Evolutionary conservation across 2,329 filamentous ascomycete species (phyloP).

Genomic region (Aspergillus eucalypticola): DNA sequence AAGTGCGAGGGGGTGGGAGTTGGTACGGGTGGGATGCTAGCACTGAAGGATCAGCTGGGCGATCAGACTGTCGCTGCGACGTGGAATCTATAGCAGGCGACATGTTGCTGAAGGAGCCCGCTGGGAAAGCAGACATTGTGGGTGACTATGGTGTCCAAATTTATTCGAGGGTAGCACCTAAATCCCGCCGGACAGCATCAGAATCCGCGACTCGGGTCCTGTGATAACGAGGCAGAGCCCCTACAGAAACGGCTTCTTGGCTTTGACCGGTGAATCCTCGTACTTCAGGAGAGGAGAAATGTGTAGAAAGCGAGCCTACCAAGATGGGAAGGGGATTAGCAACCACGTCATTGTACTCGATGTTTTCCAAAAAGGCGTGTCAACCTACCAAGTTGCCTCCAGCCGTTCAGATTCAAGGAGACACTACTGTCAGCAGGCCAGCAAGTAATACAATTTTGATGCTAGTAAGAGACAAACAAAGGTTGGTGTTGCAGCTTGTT

Average conservation of each 20-base stretch:
- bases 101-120: slow-evolving; percentile 44
- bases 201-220: background rate
- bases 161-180: background rate
- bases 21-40: slow-evolving; percentile 38
- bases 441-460: background rate
- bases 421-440: background rate
- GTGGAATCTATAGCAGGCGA: slow-evolving; percentile 33
- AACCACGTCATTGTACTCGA: background rate
- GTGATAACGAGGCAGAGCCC: background rate
- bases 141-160: background rate
- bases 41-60: slow-evolving; percentile 35
- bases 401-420: background rate
- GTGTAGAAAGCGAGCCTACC: background rate
- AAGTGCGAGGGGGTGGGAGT: slow-evolving; percentile 42
- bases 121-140: slow-evolving; percentile 40
- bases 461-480: background rate
- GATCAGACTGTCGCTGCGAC: slow-evolving; percentile 29
- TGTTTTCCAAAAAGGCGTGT: background rate
- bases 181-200: background rate
- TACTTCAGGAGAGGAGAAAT: background rate
- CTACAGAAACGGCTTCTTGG: background rate
- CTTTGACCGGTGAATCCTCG: background rate
- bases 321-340: background rate
- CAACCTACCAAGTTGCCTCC: background rate
- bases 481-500: background rate